Percentiles rank a stretch among this genome's conserved stretches.
Evolutionary conservation across 441 rosid species (phyloP).

Genomic region (Adansonia gregorii): DNA sequence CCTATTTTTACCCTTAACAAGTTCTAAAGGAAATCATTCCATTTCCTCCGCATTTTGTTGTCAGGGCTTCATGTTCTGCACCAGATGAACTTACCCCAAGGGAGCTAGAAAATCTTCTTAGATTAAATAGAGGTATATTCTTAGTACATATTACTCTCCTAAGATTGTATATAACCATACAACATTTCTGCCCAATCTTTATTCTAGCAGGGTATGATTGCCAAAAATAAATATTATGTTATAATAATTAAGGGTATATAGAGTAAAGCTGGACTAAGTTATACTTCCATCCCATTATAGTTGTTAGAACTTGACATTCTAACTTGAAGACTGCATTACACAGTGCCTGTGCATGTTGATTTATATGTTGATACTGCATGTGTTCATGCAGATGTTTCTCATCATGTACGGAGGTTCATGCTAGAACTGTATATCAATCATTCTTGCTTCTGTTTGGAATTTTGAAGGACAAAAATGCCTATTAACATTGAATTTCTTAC

Average conservation of each 20-base stretch:
- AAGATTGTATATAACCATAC: background rate
- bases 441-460: background rate
- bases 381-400: background rate
- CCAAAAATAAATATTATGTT: background rate
- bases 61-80: conserved; percentile 66
- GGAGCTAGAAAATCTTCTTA: conserved; percentile 61
- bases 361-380: background rate
- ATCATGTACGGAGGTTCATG: background rate
- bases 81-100: conserved; percentile 64
- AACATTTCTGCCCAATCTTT: background rate
- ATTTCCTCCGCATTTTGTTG: conserved; percentile 25
- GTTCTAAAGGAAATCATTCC: background rate
- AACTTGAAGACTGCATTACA: background rate
- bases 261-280: background rate
- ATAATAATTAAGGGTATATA: background rate
- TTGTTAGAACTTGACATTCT: background rate
- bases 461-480: background rate
- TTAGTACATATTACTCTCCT: conserved; percentile 1
- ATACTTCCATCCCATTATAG: background rate
- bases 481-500: background rate
- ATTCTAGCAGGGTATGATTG: background rate
- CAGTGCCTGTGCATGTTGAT: background rate
- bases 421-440: background rate
- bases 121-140: conserved; percentile 56
- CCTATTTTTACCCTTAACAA: background rate